Percentiles rank a stretch among this genome's conserved stretches.
These are phyloP conservation scores for Globisporangium polare DNA, from an alignment of 352 stramenopile genomes.

Conservation along the genomic window DNA sequence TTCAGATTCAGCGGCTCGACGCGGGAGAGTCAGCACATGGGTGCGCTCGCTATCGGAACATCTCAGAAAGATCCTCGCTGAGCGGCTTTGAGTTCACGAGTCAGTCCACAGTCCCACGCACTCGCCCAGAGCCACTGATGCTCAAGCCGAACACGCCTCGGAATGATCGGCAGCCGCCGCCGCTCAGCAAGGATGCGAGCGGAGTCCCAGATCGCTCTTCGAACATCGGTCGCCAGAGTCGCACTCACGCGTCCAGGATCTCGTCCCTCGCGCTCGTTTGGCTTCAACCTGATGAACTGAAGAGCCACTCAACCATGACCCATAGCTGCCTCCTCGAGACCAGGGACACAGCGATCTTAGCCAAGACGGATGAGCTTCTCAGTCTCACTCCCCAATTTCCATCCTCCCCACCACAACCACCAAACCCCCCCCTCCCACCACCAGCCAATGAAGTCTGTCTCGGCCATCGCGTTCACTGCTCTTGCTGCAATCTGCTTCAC, in stretches of 20 bases:
- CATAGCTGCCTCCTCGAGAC: too few relatives aligned
- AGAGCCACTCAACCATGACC: too few relatives aligned
- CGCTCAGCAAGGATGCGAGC: neutral
- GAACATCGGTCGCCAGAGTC: constrained; percentile 3
- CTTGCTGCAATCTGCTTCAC: neutral
- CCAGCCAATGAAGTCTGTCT: constrained; percentile 29
- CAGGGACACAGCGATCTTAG: too few relatives aligned
- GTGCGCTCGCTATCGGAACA: constrained; percentile 8
- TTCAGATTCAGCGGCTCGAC: neutral
- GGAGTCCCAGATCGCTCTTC: neutral
- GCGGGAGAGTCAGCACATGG: constrained; percentile 6
- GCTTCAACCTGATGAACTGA: neutral
- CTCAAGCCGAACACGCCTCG: neutral
- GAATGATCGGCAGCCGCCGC: neutral
- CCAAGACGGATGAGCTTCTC: neutral
- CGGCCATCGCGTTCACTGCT: constrained; percentile 17
- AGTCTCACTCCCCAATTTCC: constrained; percentile 31
- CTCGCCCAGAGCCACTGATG: neutral
- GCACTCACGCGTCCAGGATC: neutral
- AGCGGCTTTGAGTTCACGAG: neutral
- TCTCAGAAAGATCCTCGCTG: constrained; percentile 6
- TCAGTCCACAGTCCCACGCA: neutral
- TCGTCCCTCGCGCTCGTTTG: neutral
- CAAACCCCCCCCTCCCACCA: neutral
- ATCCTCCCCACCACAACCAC: constrained; percentile 16